Evolutionary conservation across 805 yeast genomes (phyloP).

Genomic region (Kodamaea fukazawae): DNA sequence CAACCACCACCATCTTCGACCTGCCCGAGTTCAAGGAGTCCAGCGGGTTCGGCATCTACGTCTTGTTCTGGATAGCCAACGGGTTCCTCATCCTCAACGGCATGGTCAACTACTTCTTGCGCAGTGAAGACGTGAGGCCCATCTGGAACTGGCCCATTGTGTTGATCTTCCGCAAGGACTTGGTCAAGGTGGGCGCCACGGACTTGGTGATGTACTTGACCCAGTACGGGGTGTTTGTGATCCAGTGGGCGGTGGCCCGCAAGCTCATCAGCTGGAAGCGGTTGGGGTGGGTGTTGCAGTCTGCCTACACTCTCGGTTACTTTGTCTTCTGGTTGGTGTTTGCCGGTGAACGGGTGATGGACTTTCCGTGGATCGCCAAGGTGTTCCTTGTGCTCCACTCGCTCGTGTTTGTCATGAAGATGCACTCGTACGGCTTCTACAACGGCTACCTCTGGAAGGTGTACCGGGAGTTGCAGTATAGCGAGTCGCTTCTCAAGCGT

Average conservation of each 20-base stretch:
- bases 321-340: slow-evolving; percentile 52
- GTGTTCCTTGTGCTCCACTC: slow-evolving; percentile 83
- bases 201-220: slow-evolving; percentile 74
- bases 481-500: slow-evolving; percentile 44
- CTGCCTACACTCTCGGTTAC: slow-evolving; percentile 51
- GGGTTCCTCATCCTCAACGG: slow-evolving; percentile 54
- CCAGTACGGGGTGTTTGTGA: slow-evolving; percentile 55
- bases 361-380: slow-evolving; percentile 86
- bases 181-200: slow-evolving; percentile 65
- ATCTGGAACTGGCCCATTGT: slow-evolving; percentile 54
- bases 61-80: slow-evolving; percentile 72
- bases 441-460: slow-evolving; percentile 86
- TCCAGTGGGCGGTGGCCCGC: slow-evolving; percentile 55
- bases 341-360: slow-evolving; percentile 45
- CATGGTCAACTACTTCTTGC: slow-evolving; percentile 50
- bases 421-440: slow-evolving; percentile 89
- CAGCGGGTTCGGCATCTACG: slow-evolving; percentile 75
- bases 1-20: slow-evolving; percentile 52
- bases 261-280: slow-evolving; percentile 56
- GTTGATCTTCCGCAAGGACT: slow-evolving; percentile 54
- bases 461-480: slow-evolving; percentile 49
- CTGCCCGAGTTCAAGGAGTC: slow-evolving; percentile 41
- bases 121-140: slow-evolving; percentile 43
- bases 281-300: slow-evolving; percentile 63
- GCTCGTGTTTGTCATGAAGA: slow-evolving; percentile 86